These are phyloP conservation scores for Erodium moschatum DNA, from an alignment of 441 rosid genomes.

Conservation along the genomic window DNA sequence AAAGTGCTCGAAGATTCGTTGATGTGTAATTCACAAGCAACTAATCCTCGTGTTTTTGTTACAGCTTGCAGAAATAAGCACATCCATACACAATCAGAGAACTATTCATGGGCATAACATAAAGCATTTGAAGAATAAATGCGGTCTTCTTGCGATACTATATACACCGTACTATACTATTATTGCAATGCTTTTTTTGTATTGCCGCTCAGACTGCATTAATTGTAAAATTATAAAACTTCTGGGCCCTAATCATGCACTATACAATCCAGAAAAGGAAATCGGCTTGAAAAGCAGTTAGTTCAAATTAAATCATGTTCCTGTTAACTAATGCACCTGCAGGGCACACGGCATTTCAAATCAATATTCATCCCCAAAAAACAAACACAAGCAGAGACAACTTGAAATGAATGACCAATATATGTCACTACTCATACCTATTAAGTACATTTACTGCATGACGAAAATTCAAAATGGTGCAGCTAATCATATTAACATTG, in stretches of 20 bases:
- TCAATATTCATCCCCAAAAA: neutral
- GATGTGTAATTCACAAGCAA: conserved; percentile 9
- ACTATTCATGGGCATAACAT: neutral
- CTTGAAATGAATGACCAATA: neutral
- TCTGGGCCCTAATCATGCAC: too few species aligned
- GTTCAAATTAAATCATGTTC: too few species aligned
- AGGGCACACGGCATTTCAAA: neutral
- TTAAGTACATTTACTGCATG: neutral
- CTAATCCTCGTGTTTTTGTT: neutral
- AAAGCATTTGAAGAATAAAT: neutral
- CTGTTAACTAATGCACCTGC: too few species aligned
- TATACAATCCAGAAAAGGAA: too few species aligned
- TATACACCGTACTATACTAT: neutral
- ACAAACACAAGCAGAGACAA: neutral
- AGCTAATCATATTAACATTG: conserved; percentile 6
- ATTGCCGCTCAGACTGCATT: too few species aligned
- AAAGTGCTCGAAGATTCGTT: neutral
- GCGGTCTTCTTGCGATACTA: neutral
- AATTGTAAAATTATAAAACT: too few species aligned
- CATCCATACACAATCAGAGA: neutral
- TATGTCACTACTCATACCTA: neutral
- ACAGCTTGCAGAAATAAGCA: neutral
- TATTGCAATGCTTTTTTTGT: neutral
- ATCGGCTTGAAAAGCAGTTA: too few species aligned
- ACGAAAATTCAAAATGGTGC: neutral